A percentile compares a stretch with the other conserved stretches of the same genome.
These are phyloP conservation scores for Ceratobasidium sp. DNA, from an alignment of 1,284 basidiomycete genomes.

Conservation along the genomic window DNA sequence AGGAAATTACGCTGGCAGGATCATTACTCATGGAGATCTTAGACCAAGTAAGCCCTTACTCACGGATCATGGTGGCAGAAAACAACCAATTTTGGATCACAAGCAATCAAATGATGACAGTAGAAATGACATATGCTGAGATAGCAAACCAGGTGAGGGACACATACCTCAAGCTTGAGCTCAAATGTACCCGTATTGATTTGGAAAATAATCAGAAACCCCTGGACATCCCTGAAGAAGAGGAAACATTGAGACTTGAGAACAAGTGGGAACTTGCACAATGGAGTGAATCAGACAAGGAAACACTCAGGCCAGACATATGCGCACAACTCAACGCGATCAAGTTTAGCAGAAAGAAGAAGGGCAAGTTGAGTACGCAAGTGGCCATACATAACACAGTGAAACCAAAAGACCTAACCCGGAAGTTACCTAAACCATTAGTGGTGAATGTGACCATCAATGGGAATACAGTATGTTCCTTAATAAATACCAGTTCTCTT, in stretches of 20 bases:
- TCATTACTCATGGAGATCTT: neutral
- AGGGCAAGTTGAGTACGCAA: too few relatives aligned
- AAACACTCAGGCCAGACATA: neutral
- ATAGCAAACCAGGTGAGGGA: neutral
- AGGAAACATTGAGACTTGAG: conserved; percentile 38
- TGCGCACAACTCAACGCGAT: neutral
- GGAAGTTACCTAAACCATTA: conserved; percentile 51
- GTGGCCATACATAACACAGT: neutral
- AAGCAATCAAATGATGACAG: neutral
- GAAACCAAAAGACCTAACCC: conserved; percentile 26
- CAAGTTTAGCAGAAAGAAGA: conserved; percentile 30
- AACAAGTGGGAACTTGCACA: neutral
- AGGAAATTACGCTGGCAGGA: neutral
- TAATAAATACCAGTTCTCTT: conserved; percentile 56
- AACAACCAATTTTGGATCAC: neutral
- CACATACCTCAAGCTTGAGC: neutral
- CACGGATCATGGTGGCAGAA: neutral
- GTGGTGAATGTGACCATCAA: conserved; percentile 53
- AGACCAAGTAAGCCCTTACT: neutral
- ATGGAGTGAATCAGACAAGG: neutral
- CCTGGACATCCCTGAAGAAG: conserved; percentile 4
- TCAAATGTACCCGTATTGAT: conserved; percentile 22
- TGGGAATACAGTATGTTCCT: conserved; percentile 50
- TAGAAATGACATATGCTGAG: neutral
- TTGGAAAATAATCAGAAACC: conserved; percentile 14